Percentiles rank a stretch among this genome's conserved stretches.
phyloP scores from a whole-genome alignment of 164 flowering plant genomes.

The Stephania yunnanensis region DNA sequence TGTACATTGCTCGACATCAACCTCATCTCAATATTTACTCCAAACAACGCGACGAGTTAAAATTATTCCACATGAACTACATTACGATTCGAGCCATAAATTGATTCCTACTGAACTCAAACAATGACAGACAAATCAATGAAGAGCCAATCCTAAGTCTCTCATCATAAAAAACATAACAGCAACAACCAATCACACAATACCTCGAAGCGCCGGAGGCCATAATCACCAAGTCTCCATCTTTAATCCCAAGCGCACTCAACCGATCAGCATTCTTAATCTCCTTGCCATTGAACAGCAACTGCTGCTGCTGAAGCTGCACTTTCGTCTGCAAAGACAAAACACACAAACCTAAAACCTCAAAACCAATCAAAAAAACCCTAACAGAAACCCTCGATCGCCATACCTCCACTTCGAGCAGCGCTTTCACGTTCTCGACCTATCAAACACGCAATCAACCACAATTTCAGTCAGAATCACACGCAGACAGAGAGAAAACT shows the following conservation, averaged over 20 bases:
- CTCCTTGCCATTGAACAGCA: constrained; percentile 78
- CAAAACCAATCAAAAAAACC: background rate
- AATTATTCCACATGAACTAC: background rate
- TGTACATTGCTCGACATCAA: too few relatives aligned
- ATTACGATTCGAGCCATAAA: background rate
- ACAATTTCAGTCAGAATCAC: background rate
- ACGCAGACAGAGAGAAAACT: background rate
- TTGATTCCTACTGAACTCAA: background rate
- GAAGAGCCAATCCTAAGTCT: background rate
- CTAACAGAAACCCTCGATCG: background rate
- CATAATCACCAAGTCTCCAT: constrained; percentile 94
- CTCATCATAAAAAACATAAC: background rate
- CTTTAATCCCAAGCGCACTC: constrained; percentile 63
- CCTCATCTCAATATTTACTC: background rate
- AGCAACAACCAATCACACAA: background rate
- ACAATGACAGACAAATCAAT: background rate
- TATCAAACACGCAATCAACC: constrained; percentile 11
- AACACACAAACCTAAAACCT: background rate
- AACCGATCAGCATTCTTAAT: constrained; percentile 56
- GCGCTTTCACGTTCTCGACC: constrained; percentile 94
- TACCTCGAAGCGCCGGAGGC: constrained; percentile 44
- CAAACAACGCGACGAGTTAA: background rate
- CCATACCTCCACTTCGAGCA: constrained; percentile 92
- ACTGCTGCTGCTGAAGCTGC: constrained; percentile 78
- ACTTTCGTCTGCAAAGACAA: constrained; percentile 49